Base-by-base conservation (phyloP, 768 basidiomycete genomes). In the Asterophora lycoperdoides region DNA sequence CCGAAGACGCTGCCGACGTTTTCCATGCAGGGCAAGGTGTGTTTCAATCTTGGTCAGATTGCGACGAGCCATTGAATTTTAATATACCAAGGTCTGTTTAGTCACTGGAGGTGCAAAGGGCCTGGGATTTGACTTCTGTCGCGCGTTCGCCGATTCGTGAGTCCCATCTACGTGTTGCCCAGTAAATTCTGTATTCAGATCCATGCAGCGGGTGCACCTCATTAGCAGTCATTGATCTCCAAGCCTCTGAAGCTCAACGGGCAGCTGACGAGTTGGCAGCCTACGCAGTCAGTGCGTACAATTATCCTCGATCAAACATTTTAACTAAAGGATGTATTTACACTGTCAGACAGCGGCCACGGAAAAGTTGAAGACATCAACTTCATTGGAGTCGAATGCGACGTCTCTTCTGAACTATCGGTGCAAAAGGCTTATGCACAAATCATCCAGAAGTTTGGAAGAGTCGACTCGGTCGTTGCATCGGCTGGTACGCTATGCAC, bases 81-180 rank as follows among this genome's bases (percentile, higher is more conserved):
- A n/a, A 39, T 23, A 48, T 52, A 30, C 15, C 6, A 60, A 95
- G 84, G 92, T 93, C 46, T 91, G 90, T 69, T 71, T 94, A 58
- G 84, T 98, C 43, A 98, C 95, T 33, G 95, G 95, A 39, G 95
- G 85, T 46, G 95, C 93, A 10, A 78, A 89, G 59, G 95, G 95
- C 6, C 72, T 98, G 39, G 95, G 95, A 6, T 78, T 87, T 56
- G 86, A 92, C 65, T 92, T 97, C 64, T 93, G 92, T 64, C 79
- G 84, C 39, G 93, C 93, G 10, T 93, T 97, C 66, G 60, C 93
- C 56, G 83, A 88, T 68, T 88, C 89, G 89, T 90, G 59, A 58
- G 81, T 18, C 14, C 70, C 28, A 10, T 38, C 36, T 49, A 33
- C 20, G 36, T 29, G 38, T 38, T 17, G 29, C 26, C 34, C 37